These are phyloP conservation scores for Talaromyces sp. DNA, from an alignment of 2,329 filamentous ascomycete genomes.

Conservation along the genomic window DNA sequence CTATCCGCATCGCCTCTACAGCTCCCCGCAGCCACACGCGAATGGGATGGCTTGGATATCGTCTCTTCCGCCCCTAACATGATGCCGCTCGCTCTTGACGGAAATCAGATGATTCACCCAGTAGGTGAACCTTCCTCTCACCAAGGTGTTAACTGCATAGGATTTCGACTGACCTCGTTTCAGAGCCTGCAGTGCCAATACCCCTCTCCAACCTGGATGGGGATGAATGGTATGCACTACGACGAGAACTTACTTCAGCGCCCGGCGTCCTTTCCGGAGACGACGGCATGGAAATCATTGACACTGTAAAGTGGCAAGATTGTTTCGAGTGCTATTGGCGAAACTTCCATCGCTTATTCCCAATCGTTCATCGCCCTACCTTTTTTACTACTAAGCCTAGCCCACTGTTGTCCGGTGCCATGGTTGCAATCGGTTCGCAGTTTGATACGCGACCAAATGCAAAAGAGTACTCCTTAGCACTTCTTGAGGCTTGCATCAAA, in stretches of 20 bases:
- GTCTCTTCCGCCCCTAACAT: slow-evolving; percentile 31
- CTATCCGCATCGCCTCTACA: slow-evolving; percentile 34
- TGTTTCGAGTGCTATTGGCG: slow-evolving; percentile 36
- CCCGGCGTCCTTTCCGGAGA: slow-evolving; percentile 30
- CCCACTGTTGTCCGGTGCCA: slow-evolving; percentile 31
- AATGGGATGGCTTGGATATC: slow-evolving; percentile 34
- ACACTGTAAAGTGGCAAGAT: slow-evolving; percentile 32
- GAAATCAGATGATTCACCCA: slow-evolving; percentile 36
- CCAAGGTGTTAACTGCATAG: slow-evolving; percentile 13
- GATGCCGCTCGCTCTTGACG: slow-evolving; percentile 33
- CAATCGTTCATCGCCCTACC: slow-evolving; percentile 33
- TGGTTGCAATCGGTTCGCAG: slow-evolving; percentile 37
- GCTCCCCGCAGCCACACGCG: slow-evolving; percentile 28
- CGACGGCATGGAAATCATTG: slow-evolving; percentile 35
- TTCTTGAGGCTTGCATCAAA: slow-evolving; percentile 33
- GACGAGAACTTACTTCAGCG: slow-evolving; percentile 36
- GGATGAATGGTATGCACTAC: slow-evolving; percentile 36
- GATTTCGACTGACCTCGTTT: background rate
- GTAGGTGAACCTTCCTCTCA: slow-evolving; percentile 30
- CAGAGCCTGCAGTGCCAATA: slow-evolving; percentile 38
- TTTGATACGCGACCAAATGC: slow-evolving; percentile 33
- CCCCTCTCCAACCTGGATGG: slow-evolving; percentile 40
- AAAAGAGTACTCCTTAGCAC: slow-evolving; percentile 31
- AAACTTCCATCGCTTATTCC: slow-evolving; percentile 35
- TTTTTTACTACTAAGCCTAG: slow-evolving; percentile 32